Conservation (phyloP, 768 basidiomycete species). For the Fistulinella prunicolor region DNA sequence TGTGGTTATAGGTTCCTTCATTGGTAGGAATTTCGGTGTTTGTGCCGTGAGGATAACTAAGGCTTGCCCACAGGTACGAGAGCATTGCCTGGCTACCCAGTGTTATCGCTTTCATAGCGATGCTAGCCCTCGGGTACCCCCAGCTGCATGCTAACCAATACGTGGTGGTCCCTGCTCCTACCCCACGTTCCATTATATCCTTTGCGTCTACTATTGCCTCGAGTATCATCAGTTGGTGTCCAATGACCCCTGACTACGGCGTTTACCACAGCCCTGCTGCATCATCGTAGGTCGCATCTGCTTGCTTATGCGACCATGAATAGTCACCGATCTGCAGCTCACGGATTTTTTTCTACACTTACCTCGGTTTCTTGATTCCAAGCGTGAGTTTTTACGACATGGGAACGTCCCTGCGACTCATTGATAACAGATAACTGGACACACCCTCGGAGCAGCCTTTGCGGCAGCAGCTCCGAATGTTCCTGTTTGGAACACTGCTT, state of each 20-base stretch:
- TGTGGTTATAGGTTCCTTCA: conserved; percentile 63
- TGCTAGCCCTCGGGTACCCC: conserved; percentile 66
- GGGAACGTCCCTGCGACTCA: not conserved
- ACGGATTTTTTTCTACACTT: conserved; percentile 45
- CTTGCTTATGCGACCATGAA: not conserved
- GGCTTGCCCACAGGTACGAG: conserved; percentile 55
- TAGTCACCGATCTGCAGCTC: conserved; percentile 20
- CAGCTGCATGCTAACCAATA: conserved; percentile 46
- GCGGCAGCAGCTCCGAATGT: conserved; percentile 39
- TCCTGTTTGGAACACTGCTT: conserved; percentile 39
- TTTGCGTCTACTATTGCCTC: conserved; percentile 45
- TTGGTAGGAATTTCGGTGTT: conserved; percentile 35
- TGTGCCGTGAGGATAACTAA: not conserved
- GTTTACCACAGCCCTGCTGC: conserved; percentile 51
- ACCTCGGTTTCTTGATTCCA: conserved; percentile 42
- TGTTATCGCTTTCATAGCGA: conserved; percentile 62
- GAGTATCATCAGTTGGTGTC: conserved; percentile 42
- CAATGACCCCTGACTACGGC: conserved; percentile 47
- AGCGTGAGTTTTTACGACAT: conserved; percentile 31
- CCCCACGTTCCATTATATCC: conserved; percentile 36
- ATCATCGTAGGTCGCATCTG: conserved; percentile 46
- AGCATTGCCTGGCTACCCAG: conserved; percentile 76
- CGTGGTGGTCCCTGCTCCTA: conserved; percentile 36
- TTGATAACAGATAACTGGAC: conserved; percentile 33
- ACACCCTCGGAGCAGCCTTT: conserved; percentile 46